Percentiles rank a stretch among this genome's conserved stretches.
phyloP scores from a whole-genome alignment of 306 rosid genomes.

The Cicer cuneatum region DNA sequence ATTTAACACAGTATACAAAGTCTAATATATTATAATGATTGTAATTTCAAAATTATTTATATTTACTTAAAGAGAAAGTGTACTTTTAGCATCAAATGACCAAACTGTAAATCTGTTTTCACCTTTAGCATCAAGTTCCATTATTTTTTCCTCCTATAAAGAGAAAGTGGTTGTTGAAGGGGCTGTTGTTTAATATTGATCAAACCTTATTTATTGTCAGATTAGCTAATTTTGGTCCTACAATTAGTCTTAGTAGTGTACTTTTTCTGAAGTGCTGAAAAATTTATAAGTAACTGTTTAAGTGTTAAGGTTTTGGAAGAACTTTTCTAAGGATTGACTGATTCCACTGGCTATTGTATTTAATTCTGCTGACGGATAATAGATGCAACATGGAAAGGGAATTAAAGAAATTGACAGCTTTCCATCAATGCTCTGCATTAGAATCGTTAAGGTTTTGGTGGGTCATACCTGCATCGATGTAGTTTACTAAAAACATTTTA shows the following conservation, averaged over 20 bases:
- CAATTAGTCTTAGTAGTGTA: slow-evolving; percentile 27
- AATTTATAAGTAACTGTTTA: slow-evolving; percentile 16
- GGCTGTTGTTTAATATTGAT: slow-evolving; percentile 12
- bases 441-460: too few relatives aligned
- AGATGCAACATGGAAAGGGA: neutral
- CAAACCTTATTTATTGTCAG: neutral
- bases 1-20: too few relatives aligned
- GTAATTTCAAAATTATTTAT: too few relatives aligned
- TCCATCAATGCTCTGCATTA: too few relatives aligned
- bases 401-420: slow-evolving; percentile 14
- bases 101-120: too few relatives aligned
- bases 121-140: neutral
- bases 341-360: slow-evolving; percentile 24
- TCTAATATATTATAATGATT: too few relatives aligned
- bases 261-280: slow-evolving; percentile 35
- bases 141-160: neutral
- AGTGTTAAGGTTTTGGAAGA: slow-evolving; percentile 18
- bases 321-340: slow-evolving; percentile 19
- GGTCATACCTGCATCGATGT: too few relatives aligned
- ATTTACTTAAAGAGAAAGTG: too few relatives aligned
- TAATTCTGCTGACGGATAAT: slow-evolving; percentile 18
- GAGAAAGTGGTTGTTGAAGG: slow-evolving; percentile 16
- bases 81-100: too few relatives aligned
- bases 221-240: slow-evolving; percentile 9
- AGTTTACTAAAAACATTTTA: too few relatives aligned